Evolutionary conservation across 176 grass and related monocot species (phyloP).

Genomic region (Neostapfia colusana): DNA sequence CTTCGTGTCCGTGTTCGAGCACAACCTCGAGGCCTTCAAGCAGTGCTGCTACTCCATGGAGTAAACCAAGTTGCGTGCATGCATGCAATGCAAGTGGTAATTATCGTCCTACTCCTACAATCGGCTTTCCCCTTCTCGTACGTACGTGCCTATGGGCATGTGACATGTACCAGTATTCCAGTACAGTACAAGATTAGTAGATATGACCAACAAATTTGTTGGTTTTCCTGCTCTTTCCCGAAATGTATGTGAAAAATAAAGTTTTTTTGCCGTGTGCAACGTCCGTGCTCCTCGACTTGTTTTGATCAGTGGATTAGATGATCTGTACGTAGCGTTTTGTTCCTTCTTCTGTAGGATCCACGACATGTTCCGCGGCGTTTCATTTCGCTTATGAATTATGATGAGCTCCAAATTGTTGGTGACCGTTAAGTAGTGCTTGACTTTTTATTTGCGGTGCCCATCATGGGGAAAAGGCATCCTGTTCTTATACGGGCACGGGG

Average conservation of each 20-base stretch:
- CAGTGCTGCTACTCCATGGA: slow-evolving; percentile 59
- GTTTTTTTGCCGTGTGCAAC: not conserved
- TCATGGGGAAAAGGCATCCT: not conserved
- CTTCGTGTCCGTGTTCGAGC: slow-evolving; percentile 55
- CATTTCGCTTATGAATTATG: not conserved
- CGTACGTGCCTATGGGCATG: not conserved
- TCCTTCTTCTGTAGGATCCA: not conserved
- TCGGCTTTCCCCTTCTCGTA: not conserved
- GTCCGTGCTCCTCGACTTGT: not conserved
- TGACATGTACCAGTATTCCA: not conserved
- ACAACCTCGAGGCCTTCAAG: slow-evolving; percentile 66
- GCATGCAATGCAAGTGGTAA: not conserved
- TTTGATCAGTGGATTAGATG: not conserved
- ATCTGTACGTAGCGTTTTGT: no score
- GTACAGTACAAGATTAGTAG: not conserved
- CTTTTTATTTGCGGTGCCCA: not conserved
- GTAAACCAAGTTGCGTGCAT: slow-evolving; percentile 2
- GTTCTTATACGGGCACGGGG: not conserved
- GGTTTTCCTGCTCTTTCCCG: not conserved
- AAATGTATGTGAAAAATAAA: not conserved
- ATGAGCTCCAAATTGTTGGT: not conserved
- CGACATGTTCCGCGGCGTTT: not conserved
- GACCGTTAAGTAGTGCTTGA: not conserved
- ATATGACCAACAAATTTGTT: no score
- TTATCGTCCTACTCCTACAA: not conserved